Evolutionary conservation across 495 filamentous ascomycete species (phyloP), one percentile per base, ranked within the genome.

Genomic region (Astrothelium macrocarpum): DNA sequence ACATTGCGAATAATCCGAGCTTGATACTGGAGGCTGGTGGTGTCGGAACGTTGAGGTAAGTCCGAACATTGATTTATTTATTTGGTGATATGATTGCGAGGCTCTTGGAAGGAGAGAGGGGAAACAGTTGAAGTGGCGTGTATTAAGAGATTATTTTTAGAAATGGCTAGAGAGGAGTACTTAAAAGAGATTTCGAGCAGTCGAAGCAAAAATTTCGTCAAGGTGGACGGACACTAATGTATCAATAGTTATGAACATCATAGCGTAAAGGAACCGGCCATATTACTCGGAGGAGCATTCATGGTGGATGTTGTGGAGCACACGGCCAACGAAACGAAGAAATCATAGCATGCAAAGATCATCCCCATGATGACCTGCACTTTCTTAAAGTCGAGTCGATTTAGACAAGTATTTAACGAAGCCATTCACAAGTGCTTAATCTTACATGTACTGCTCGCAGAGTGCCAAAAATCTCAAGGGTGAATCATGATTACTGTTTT

Each of bases 201-300:
- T 56, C 16, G 20, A 4, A 29, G n/a, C 7, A 56, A 28, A n/a
- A 1, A 56, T 29, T 26, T n/a, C 45, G 23, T n/a, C 10, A n/a
- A 20, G 10, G n/a, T 5, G 45, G 45, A 5, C 12, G 29, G 20
- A 36, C 66, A 46, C 70, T 78, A 36, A 78, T 66, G 23, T 14
- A 0, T 10, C 32, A 12, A 2, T 18, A 65, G 62, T 60, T 89
- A 89, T 67, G 86, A 88, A 65, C 86, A 89, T 69, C 79, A 86
- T 65, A 83, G 69, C 56, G 77, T 89, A 59, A 64, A 85, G 0
- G 86, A 89, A 75, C 86, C 86, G n/a, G 86, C 86, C 0, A 87
- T 89, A 32, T 70, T 89, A 26, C 76, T 89, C 1, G 86, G 86
- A 29, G 84, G 86, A 43, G 81, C 82, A 14, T 89, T 89, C 63